These are phyloP conservation scores for Ascocoryne sarcoides DNA, from an alignment of 2,329 filamentous ascomycete species.

Conservation along the genomic window DNA sequence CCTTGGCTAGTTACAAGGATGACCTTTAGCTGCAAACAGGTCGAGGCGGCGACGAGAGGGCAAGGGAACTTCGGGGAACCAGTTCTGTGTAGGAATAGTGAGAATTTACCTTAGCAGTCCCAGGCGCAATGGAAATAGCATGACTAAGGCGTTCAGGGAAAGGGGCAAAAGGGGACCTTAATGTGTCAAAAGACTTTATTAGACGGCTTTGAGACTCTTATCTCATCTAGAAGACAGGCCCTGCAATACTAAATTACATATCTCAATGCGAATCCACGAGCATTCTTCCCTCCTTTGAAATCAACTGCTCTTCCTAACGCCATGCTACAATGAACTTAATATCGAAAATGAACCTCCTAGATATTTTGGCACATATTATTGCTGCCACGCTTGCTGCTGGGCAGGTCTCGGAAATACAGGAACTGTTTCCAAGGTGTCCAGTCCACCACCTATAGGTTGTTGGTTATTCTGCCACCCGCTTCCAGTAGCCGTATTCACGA, in stretches of 20 bases:
- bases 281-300: slow-evolving; percentile 5
- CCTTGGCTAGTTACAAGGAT: neutral
- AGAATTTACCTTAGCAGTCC: too few species aligned
- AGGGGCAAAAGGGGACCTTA: too few species aligned
- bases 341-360: slow-evolving; percentile 8
- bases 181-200: slow-evolving; percentile 5
- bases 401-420: slow-evolving; percentile 79
- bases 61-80: too few species aligned
- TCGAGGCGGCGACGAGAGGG: too few species aligned
- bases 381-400: slow-evolving; percentile 52
- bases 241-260: slow-evolving; percentile 23
- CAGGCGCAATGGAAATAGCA: too few species aligned
- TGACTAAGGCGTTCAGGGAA: too few species aligned
- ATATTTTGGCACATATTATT: slow-evolving; percentile 10
- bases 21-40: too few species aligned
- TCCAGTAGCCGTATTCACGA: slow-evolving; percentile 82
- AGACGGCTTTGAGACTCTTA: slow-evolving; percentile 6
- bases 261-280: slow-evolving; percentile 11
- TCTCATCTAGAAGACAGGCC: slow-evolving; percentile 10
- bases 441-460: slow-evolving; percentile 69
- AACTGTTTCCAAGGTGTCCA: slow-evolving; percentile 71
- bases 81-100: too few species aligned
- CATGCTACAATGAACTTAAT: slow-evolving; percentile 22
- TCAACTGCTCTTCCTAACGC: slow-evolving; percentile 22
- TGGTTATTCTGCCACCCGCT: slow-evolving; percentile 79